These are phyloP conservation scores for Cladorrhinum samala DNA, from an alignment of 495 filamentous ascomycete genomes.

Conservation along the genomic window DNA sequence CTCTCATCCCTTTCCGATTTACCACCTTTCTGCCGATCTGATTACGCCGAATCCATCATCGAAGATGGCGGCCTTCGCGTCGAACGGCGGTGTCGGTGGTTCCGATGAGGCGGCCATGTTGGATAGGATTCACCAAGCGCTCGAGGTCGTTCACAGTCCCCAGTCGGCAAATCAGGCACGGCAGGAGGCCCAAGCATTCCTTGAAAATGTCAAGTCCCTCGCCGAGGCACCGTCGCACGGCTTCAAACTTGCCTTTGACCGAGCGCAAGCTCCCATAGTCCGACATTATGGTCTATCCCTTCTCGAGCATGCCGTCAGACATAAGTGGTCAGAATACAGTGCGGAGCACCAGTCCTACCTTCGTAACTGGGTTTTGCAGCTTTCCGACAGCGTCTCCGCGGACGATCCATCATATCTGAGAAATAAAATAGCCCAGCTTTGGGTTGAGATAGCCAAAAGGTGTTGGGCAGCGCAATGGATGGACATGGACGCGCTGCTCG, in stretches of 20 bases:
- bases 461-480: conserved; percentile 88
- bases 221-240: conserved; percentile 76
- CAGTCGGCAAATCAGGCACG: conserved; percentile 78
- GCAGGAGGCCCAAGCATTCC: conserved; percentile 70
- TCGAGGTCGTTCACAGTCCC: conserved; percentile 79
- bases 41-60: too few relatives aligned
- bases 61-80: conserved; percentile 13
- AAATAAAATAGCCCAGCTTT: conserved; percentile 92
- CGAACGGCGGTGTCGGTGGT: conserved; percentile 23
- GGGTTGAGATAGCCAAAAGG: conserved; percentile 90
- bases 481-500: conserved; percentile 83
- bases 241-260: conserved; percentile 72
- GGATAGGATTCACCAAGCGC: conserved; percentile 66
- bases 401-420: conserved; percentile 77
- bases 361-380: conserved; percentile 64
- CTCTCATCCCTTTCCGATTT: conserved; percentile 3
- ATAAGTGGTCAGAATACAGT: conserved; percentile 69
- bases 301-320: conserved; percentile 79
- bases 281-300: conserved; percentile 90
- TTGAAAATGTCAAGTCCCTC: conserved; percentile 75
- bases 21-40: too few relatives aligned
- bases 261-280: conserved; percentile 66
- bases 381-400: conserved; percentile 65
- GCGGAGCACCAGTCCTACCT: conserved; percentile 57
- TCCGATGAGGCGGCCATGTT: conserved; percentile 30